These are phyloP conservation scores for Nicotiana otophora DNA, from an alignment of 257 asterid genomes.

Conservation along the genomic window DNA sequence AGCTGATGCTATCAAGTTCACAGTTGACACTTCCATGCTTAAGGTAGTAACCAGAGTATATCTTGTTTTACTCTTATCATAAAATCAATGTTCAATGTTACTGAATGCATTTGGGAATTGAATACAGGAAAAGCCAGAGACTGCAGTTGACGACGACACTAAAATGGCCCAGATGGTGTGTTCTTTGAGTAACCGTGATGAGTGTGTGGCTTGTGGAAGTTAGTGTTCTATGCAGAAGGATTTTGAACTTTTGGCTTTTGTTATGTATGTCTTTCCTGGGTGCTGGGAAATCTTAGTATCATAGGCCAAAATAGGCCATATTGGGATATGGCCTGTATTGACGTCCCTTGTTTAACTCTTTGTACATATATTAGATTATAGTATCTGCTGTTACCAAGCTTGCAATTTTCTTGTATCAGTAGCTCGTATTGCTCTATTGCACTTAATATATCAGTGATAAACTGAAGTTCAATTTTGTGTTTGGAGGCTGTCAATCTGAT, in stretches of 20 bases:
- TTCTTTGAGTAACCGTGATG: constrained; percentile 73
- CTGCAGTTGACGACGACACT: constrained; percentile 38
- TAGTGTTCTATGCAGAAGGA: constrained; percentile 11
- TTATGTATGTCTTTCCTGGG: neutral
- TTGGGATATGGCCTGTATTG: neutral
- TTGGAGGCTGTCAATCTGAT: neutral
- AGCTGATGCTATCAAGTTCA: constrained; percentile 91
- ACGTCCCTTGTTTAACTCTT: neutral
- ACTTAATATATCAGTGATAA: neutral
- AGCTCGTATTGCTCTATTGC: neutral
- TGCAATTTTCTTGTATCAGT: neutral
- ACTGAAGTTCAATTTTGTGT: neutral
- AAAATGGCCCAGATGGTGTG: constrained; percentile 83
- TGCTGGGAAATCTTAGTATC: neutral
- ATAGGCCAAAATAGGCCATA: neutral
- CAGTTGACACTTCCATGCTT: constrained; percentile 73
- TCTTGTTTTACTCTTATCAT: neutral
- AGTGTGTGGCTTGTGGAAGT: constrained; percentile 90
- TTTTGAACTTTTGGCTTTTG: neutral
- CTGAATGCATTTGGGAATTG: neutral
- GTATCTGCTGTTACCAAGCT: neutral
- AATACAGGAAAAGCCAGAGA: constrained; percentile 29
- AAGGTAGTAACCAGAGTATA: constrained; percentile 31
- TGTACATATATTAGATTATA: constrained; percentile 3
- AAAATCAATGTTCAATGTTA: neutral